Evolutionary conservation across 192 early-diverging fungal genomes (phyloP).

Genomic region (Bifiguratus adelaidae): DNA sequence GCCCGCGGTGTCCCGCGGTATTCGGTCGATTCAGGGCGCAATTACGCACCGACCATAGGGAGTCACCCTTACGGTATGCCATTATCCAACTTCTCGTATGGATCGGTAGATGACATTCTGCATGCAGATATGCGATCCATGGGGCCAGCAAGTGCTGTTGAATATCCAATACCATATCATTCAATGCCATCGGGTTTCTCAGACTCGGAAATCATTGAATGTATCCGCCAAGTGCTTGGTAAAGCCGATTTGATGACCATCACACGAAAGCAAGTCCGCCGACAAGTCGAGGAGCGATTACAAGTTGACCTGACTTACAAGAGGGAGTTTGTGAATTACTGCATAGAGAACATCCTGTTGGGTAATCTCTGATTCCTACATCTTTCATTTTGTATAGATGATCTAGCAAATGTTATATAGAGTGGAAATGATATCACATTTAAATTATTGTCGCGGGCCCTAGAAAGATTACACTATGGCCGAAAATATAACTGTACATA

Average conservation of each 20-base stretch:
- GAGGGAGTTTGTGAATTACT: constrained; percentile 83
- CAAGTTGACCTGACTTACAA: constrained; percentile 69
- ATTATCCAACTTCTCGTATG: neutral
- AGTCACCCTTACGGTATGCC: constrained; percentile 2
- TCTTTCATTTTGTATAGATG: constrained; percentile 2
- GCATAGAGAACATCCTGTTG: constrained; percentile 60
- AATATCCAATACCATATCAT: neutral
- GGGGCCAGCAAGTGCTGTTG: neutral
- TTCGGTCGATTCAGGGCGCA: neutral
- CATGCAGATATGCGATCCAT: neutral
- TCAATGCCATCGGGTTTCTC: constrained; percentile 17
- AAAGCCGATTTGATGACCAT: constrained; percentile 89
- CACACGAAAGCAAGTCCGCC: constrained; percentile 88
- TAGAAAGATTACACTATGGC: too few relatives aligned
- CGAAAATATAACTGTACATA: too few relatives aligned
- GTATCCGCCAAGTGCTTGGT: constrained; percentile 64
- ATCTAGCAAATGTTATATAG: too few relatives aligned
- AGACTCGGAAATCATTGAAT: constrained; percentile 49
- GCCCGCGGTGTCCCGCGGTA: constrained; percentile 1
- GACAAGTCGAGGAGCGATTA: constrained; percentile 54
- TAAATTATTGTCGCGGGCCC: too few relatives aligned
- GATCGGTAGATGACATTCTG: constrained; percentile 3
- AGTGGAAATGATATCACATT: too few relatives aligned
- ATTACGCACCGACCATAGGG: neutral
- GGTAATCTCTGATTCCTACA: constrained; percentile 15